Evolutionary conservation across 208 protist genomes (phyloP).

Genomic region (Trypanosoma avium): DNA sequence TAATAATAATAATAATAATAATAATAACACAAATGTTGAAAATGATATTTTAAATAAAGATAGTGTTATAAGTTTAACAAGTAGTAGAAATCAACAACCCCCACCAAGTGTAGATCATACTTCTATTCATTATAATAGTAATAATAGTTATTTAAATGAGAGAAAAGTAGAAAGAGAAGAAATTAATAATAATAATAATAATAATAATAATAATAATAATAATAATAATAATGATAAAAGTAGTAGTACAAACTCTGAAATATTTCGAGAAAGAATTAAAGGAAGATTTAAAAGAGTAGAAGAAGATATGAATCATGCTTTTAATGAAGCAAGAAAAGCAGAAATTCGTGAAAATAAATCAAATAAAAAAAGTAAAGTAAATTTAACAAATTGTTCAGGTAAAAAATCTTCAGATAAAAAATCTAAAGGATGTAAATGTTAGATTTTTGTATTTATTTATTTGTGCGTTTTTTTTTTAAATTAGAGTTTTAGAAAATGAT

Average conservation of each 20-base stretch:
- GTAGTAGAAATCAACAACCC: too few species aligned
- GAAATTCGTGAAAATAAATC: conserved; percentile 32
- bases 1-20: background rate
- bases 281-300: background rate
- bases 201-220: too few species aligned
- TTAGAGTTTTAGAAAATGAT: too few species aligned
- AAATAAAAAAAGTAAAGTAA: conserved; percentile 28
- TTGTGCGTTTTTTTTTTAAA: conserved; percentile 6
- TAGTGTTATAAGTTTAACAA: too few species aligned
- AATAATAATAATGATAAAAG: background rate
- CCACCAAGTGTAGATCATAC: too few species aligned
- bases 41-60: background rate
- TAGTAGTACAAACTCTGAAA: background rate
- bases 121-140: too few species aligned
- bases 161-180: too few species aligned
- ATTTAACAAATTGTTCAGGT: background rate
- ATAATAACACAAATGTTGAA: background rate
- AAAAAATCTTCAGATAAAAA: background rate
- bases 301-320: background rate
- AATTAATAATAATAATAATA: too few species aligned
- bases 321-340: conserved; percentile 31
- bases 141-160: too few species aligned
- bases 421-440: conserved; percentile 6
- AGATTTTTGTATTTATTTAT: conserved; percentile 20
- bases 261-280: background rate